These are phyloP conservation scores for Pistacia vera DNA, from an alignment of 345 rosid genomes.

Conservation along the genomic window DNA sequence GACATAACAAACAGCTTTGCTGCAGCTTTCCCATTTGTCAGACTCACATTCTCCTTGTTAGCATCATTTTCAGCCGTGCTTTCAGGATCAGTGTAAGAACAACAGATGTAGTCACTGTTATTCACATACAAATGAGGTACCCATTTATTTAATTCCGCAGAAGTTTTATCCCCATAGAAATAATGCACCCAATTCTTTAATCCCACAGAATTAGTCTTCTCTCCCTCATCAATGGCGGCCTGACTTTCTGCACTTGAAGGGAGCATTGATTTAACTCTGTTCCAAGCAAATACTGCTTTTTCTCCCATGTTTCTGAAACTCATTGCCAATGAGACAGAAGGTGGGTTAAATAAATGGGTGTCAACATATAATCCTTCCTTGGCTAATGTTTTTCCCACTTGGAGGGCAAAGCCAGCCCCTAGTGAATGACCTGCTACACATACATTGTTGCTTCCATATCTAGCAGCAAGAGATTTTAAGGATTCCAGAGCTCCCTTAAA, in stretches of 20 bases:
- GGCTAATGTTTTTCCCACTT: conserved; percentile 93
- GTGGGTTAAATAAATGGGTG: conserved; percentile 92
- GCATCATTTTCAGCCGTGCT: conserved; percentile 36
- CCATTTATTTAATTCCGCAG: conserved; percentile 65
- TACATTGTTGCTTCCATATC: conserved; percentile 76
- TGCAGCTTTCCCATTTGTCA: conserved; percentile 47
- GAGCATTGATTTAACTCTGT: conserved; percentile 73
- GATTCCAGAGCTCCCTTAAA: conserved; percentile 71
- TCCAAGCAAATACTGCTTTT: conserved; percentile 80
- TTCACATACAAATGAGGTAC: conserved; percentile 89
- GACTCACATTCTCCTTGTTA: conserved; percentile 54
- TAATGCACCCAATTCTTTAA: conserved; percentile 62
- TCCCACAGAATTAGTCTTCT: conserved; percentile 39
- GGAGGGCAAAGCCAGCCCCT: conserved; percentile 96
- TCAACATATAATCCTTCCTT: conserved; percentile 80
- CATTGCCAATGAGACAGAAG: conserved; percentile 88
- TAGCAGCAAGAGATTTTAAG: conserved; percentile 59
- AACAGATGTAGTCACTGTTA: conserved; percentile 87
- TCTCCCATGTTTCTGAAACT: conserved; percentile 88
- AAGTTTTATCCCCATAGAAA: conserved; percentile 44
- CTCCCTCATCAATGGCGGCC: conserved; percentile 20
- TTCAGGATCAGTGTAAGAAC: conserved; percentile 67
- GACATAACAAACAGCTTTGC: conserved; percentile 93
- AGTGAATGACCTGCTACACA: conserved; percentile 92
- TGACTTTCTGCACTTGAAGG: conserved; percentile 44